phyloP scores from a whole-genome alignment of 495 filamentous ascomycete genomes.

The Delitschia confertaspora region DNA sequence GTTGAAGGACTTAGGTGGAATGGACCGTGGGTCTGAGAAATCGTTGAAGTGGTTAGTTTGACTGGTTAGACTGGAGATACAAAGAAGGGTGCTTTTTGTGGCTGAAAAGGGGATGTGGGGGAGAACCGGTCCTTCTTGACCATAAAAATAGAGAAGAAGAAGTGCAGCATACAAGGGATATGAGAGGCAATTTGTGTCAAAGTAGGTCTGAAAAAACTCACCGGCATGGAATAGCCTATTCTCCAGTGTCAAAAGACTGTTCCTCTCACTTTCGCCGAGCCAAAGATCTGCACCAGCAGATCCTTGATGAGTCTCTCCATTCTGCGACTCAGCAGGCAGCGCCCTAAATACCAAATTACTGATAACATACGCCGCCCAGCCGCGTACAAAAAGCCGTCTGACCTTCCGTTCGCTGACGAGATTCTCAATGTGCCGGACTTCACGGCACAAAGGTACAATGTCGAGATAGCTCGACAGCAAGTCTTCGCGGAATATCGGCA shows the following conservation, averaged over 20 bases:
- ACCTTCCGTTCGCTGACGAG: slow-evolving; percentile 8
- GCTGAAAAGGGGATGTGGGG: too few relatives aligned
- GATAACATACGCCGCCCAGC: slow-evolving; percentile 18
- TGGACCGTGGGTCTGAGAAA: slow-evolving; percentile 19
- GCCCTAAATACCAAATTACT: slow-evolving; percentile 16
- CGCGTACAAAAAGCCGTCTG: slow-evolving; percentile 23
- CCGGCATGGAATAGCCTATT: slow-evolving; percentile 1
- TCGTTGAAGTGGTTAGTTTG: neutral
- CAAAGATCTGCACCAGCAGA: neutral
- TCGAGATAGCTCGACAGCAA: neutral
- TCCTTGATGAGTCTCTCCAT: neutral
- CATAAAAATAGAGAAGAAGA: too few relatives aligned
- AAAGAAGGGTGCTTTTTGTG: too few relatives aligned
- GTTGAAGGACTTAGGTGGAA: slow-evolving; percentile 12
- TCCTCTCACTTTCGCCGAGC: neutral
- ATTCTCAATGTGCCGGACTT: slow-evolving; percentile 15
- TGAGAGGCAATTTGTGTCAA: too few relatives aligned
- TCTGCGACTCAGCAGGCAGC: neutral
- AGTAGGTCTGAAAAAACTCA: too few relatives aligned
- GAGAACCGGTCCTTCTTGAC: too few relatives aligned
- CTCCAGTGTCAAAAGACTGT: slow-evolving; percentile 2
- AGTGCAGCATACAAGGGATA: too few relatives aligned
- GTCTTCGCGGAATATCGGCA: slow-evolving; percentile 1
- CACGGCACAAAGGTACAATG: slow-evolving; percentile 7
- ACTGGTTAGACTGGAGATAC: neutral